phyloP scores from a whole-genome alignment of 345 rosid genomes.

The Acer campestre region DNA sequence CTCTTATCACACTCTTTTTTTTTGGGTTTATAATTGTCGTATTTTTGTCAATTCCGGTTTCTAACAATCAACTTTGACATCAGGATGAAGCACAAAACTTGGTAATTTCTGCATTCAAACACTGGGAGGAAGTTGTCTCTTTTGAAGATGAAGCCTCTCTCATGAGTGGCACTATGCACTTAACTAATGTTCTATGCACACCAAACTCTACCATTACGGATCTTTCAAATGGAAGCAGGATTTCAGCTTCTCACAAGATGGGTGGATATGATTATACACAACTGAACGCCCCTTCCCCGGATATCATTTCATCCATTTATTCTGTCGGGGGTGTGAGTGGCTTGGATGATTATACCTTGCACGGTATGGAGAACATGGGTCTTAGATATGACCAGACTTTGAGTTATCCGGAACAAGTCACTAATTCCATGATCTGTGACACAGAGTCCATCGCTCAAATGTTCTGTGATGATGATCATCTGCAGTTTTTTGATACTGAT shows the following conservation, averaged over 20 bases:
- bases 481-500: constrained; percentile 53
- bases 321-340: constrained; percentile 49
- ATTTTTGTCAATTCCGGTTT: constrained; percentile 19
- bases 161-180: constrained; percentile 41
- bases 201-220: constrained; percentile 47
- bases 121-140: constrained; percentile 58
- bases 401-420: constrained; percentile 48
- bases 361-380: constrained; percentile 53
- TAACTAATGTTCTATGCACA: constrained; percentile 32
- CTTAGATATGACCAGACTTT: constrained; percentile 56
- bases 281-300: constrained; percentile 55
- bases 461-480: constrained; percentile 75
- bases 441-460: constrained; percentile 48
- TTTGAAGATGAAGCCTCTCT: constrained; percentile 67
- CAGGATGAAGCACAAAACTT: constrained; percentile 74
- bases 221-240: constrained; percentile 40
- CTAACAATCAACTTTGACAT: constrained; percentile 23
- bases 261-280: constrained; percentile 65
- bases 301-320: constrained; percentile 66
- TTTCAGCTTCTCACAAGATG: constrained; percentile 43
- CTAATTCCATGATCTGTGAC: constrained; percentile 53
- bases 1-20: constrained; percentile 13
- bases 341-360: constrained; percentile 62
- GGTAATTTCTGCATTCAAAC: constrained; percentile 71
- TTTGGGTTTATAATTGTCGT: constrained; percentile 9